Evolutionary conservation across 2,329 filamentous ascomycete genomes (phyloP).

Genomic region (Knufia petricola): DNA sequence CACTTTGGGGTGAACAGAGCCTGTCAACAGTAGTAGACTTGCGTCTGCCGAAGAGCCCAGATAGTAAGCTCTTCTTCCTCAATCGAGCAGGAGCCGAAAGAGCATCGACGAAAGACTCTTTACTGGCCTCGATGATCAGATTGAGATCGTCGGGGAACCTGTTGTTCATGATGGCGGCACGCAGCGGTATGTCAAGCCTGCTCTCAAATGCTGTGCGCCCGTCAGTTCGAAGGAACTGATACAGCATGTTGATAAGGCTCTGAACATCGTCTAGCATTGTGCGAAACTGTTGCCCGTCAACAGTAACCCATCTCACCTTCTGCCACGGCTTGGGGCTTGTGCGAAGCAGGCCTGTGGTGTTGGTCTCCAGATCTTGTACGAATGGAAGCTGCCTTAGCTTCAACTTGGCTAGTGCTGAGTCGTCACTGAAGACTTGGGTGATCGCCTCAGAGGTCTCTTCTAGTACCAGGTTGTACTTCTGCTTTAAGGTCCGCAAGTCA

Average conservation of each 20-base stretch:
- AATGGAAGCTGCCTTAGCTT: neutral
- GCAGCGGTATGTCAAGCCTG: neutral
- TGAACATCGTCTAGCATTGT: neutral
- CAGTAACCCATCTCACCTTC: neutral
- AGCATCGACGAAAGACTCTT: neutral
- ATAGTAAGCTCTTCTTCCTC: neutral
- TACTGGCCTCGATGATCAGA: neutral
- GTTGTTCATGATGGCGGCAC: neutral
- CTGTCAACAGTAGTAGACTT: neutral
- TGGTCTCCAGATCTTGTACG: neutral
- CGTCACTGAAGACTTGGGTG: neutral
- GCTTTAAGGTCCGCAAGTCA: neutral
- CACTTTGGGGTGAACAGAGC: neutral
- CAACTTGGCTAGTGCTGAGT: neutral
- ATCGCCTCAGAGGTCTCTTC: neutral
- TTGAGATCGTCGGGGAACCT: neutral
- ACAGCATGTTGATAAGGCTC: neutral
- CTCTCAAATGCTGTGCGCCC: neutral
- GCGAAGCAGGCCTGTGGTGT: neutral
- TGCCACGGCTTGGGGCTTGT: neutral
- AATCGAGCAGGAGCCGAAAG: neutral
- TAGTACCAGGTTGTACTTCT: neutral
- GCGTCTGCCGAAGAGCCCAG: neutral
- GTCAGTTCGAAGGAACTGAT: neutral
- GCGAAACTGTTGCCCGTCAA: neutral